phyloP scores from a whole-genome alignment of 148 eudicot species.

The Rhododendron vialii region DNA sequence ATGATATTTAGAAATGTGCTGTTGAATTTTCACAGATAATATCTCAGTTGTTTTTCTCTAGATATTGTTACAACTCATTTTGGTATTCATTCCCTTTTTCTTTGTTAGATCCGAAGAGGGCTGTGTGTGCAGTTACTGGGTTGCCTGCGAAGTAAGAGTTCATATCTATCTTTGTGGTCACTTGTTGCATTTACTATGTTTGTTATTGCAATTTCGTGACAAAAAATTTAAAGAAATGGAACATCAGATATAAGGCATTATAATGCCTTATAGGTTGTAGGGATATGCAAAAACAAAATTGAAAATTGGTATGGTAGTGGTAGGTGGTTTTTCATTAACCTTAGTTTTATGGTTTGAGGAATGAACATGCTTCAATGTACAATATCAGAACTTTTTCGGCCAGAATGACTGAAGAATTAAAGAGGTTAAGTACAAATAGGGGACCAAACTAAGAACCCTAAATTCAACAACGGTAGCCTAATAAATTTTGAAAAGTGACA shows the following conservation, averaged over 20 bases:
- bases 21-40: neutral
- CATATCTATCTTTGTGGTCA: neutral
- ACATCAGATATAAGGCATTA: neutral
- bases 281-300: neutral
- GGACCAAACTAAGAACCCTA: neutral
- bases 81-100: constrained; percentile 4
- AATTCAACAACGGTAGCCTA: neutral
- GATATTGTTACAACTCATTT: constrained; percentile 4
- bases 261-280: neutral
- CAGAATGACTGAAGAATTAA: neutral
- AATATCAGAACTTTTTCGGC: neutral
- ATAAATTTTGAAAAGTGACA: neutral
- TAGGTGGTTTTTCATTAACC: neutral
- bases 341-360: neutral
- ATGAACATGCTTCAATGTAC: neutral
- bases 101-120: constrained; percentile 68
- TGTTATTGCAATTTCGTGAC: neutral
- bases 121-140: constrained; percentile 78
- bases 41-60: neutral
- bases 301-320: too few relatives aligned
- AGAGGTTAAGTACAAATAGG: neutral
- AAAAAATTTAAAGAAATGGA: neutral
- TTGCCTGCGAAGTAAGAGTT: constrained; percentile 75
- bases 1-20: neutral
- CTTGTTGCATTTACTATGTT: neutral